Conservation (phyloP, 2,329 filamentous ascomycete species). For the Aureobasidium sp. region DNA sequence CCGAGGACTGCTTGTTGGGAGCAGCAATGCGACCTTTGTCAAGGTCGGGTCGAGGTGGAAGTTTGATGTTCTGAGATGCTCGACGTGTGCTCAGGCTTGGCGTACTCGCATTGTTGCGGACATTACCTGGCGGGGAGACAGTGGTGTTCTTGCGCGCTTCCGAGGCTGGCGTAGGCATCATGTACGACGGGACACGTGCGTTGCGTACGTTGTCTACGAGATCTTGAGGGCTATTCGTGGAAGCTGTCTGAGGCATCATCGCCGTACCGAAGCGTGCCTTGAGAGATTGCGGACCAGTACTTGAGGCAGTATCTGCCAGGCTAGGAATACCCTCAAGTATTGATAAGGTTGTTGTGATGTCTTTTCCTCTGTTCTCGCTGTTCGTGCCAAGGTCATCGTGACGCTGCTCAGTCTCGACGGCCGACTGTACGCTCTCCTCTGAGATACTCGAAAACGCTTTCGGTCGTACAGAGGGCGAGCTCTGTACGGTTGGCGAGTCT, state of each 20-base stretch:
- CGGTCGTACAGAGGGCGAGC: conserved; percentile 6
- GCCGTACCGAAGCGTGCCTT: background rate
- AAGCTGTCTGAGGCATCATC: background rate
- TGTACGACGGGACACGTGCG: conserved; percentile 7
- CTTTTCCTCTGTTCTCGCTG: background rate
- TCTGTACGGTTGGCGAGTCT: conserved; percentile 5
- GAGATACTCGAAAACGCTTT: background rate
- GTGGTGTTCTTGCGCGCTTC: background rate
- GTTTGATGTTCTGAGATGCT: background rate
- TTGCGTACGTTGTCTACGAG: background rate
- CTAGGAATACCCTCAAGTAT: conserved; percentile 22
- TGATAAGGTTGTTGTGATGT: conserved; percentile 20
- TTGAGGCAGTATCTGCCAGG: background rate
- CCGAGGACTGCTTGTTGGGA: background rate
- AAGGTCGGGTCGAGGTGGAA: background rate
- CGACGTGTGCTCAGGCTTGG: background rate
- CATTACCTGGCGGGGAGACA: background rate
- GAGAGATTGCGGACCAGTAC: background rate
- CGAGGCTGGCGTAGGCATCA: conserved; percentile 12
- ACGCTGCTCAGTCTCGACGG: background rate
- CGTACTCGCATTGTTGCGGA: background rate
- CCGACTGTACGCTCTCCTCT: background rate
- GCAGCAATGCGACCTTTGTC: background rate
- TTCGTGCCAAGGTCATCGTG: background rate
- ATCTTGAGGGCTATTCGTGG: background rate